These are phyloP conservation scores for Diacronema lutheri DNA, from an alignment of 78 protist species.

Conservation along the genomic window DNA sequence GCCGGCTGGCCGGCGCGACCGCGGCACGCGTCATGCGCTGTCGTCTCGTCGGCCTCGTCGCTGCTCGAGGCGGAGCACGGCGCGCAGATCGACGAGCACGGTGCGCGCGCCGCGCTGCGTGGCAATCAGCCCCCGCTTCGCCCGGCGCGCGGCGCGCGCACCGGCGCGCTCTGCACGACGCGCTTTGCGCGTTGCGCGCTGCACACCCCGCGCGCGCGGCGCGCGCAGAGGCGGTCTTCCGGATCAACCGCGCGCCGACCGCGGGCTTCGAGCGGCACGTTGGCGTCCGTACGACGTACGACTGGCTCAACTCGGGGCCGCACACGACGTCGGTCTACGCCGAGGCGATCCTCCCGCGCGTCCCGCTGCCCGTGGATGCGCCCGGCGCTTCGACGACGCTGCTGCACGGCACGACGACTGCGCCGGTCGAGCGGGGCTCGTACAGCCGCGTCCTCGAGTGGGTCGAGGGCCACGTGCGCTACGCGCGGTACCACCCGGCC, in stretches of 20 bases:
- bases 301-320: neutral
- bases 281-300: neutral
- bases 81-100: neutral
- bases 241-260: slow-evolving; percentile 15
- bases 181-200: too few relatives aligned
- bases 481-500: neutral
- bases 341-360: neutral
- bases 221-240: slow-evolving; percentile 1
- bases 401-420: neutral
- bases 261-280: neutral
- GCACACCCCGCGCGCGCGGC: too few relatives aligned
- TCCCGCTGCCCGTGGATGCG: too few relatives aligned
- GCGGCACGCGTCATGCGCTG: neutral
- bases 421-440: neutral
- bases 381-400: too few relatives aligned
- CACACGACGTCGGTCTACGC: neutral
- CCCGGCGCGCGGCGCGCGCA: neutral
- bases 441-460: neutral
- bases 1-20: too few relatives aligned
- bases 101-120: too few relatives aligned
- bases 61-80: neutral
- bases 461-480: neutral
- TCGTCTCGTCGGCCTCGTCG: neutral
- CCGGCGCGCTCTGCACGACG: neutral
- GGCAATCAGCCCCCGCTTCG: too few relatives aligned